These are phyloP conservation scores for Allomyces javanicus DNA, from an alignment of 192 early-diverging fungal genomes.

Conservation along the genomic window DNA sequence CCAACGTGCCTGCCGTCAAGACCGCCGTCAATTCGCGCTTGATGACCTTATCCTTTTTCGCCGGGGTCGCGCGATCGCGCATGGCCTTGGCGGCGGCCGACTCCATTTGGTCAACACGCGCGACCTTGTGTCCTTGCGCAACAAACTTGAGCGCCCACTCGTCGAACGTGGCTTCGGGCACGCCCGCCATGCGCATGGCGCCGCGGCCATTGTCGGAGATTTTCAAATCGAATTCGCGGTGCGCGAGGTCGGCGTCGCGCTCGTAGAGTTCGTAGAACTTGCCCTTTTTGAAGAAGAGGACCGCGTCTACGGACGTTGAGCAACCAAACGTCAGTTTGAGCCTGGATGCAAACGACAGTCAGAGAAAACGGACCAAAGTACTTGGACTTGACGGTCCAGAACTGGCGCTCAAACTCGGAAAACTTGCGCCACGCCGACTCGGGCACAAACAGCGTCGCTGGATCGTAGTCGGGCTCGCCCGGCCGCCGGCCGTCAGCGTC, in stretches of 20 bases:
- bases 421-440: conserved; percentile 57
- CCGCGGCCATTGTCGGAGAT: conserved; percentile 61
- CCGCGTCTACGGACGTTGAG: conserved; percentile 6
- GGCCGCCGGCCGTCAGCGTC: conserved; percentile 50
- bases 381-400: conserved; percentile 91
- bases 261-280: conserved; percentile 68
- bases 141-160: conserved; percentile 91
- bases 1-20: conserved; percentile 75
- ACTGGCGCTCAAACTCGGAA: conserved; percentile 92
- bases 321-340: conserved; percentile 91
- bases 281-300: background rate
- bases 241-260: conserved; percentile 91
- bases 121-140: conserved; percentile 87
- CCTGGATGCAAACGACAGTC: no score
- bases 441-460: conserved; percentile 74
- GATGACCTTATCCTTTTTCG: conserved; percentile 59
- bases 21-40: conserved; percentile 65
- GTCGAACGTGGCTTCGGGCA: conserved; percentile 84
- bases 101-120: conserved; percentile 95
- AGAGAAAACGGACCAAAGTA: conserved; percentile 33
- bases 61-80: conserved; percentile 39
- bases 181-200: conserved; percentile 98
- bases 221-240: conserved; percentile 88
- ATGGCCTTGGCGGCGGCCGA: conserved; percentile 81
- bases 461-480: conserved; percentile 69